phyloP scores from a whole-genome alignment of 305 asterid species.

The Fraxinus greggii region DNA sequence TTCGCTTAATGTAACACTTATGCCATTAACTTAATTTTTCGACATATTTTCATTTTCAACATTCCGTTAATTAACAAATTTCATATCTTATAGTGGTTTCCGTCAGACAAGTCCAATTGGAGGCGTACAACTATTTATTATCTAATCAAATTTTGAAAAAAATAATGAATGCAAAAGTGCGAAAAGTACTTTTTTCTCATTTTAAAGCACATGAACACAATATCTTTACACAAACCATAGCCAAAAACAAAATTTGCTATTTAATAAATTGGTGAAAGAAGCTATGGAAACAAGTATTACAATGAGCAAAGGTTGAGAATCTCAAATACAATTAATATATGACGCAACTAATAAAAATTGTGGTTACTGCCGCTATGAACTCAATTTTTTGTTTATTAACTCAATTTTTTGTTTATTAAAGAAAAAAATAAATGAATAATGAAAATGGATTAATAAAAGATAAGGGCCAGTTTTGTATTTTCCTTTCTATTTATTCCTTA shows the following conservation, averaged over 20 bases:
- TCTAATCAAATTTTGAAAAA: neutral
- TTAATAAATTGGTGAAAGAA: no score
- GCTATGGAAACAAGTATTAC: no score
- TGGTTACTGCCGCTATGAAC: no score
- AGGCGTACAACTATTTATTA: no score
- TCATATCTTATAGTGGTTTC: neutral
- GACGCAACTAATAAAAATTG: no score
- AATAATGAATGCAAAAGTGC: neutral
- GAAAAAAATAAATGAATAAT: neutral
- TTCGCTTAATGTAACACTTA: neutral
- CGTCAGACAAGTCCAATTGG: neutral
- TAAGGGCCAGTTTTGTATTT: neutral
- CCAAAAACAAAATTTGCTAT: no score
- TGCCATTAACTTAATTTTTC: neutral
- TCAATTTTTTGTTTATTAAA: neutral
- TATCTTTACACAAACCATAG: no score
- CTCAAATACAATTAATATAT: no score
- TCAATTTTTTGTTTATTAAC: neutral
- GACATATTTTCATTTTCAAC: neutral
- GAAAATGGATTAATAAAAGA: neutral
- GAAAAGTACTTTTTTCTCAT: neutral
- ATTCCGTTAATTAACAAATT: neutral
- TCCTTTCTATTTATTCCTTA: neutral
- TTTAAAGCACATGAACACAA: neutral
- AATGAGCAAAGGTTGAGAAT: no score